phyloP scores from a whole-genome alignment of 2,329 filamentous ascomycete species.

The Cyclaneusma minus region DNA sequence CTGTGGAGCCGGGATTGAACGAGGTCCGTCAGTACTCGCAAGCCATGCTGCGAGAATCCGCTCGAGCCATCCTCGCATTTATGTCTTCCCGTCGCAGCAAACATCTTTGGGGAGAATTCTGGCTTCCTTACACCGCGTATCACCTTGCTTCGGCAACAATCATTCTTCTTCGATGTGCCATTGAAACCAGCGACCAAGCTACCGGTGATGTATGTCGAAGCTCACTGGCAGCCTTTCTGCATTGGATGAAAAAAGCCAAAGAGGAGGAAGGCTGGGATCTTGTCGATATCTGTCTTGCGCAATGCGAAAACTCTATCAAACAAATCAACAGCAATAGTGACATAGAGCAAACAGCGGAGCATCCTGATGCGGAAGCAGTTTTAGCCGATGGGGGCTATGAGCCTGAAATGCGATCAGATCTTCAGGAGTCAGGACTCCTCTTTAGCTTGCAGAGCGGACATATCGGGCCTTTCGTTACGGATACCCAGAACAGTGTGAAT shows the following conservation, averaged over 20 bases:
- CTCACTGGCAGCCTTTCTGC: conserved; percentile 4
- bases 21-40: conserved; percentile 7
- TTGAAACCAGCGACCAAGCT: conserved; percentile 7
- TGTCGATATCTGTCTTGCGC: conserved; percentile 9
- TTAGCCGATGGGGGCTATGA: too few relatives aligned
- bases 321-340: too few relatives aligned
- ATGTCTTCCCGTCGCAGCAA: conserved; percentile 9
- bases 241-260: conserved; percentile 9
- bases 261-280: conserved; percentile 13
- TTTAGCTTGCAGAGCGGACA: too few relatives aligned
- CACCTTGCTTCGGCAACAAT: conserved; percentile 14
- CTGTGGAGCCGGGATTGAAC: conserved; percentile 1
- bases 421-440: too few relatives aligned
- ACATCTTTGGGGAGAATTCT: conserved; percentile 15
- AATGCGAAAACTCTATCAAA: too few relatives aligned
- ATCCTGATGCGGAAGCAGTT: too few relatives aligned
- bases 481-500: too few relatives aligned
- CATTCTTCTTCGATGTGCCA: conserved; percentile 9
- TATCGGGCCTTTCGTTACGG: too few relatives aligned
- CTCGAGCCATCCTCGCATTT: conserved; percentile 12
- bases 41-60: conserved; percentile 11
- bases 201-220: conserved; percentile 5
- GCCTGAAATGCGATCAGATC: too few relatives aligned
- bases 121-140: conserved; percentile 18
- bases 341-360: too few relatives aligned